Evolutionary conservation across 2,329 filamentous ascomycete species (phyloP).

Genomic region (Penicillium sp.): DNA sequence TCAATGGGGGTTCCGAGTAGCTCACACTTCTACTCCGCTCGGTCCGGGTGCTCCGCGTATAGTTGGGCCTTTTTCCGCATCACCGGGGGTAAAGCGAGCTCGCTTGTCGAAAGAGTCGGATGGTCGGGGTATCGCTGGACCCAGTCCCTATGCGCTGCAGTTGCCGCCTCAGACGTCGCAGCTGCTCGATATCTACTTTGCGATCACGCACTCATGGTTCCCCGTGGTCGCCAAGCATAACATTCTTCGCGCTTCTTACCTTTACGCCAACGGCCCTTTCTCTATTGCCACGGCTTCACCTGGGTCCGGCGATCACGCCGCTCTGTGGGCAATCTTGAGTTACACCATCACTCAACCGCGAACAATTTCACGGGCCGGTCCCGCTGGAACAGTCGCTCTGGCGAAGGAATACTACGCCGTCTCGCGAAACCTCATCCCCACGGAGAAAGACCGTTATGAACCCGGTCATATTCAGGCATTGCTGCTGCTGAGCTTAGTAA

Average conservation of each 20-base stretch:
- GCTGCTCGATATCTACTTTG: conserved; percentile 57
- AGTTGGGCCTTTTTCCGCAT: conserved; percentile 23
- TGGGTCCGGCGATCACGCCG: conserved; percentile 44
- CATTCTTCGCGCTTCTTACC: conserved; percentile 56
- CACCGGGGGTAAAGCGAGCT: conserved; percentile 28
- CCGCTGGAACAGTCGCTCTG: conserved; percentile 20
- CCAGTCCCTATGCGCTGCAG: conserved; percentile 21
- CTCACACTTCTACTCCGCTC: conserved; percentile 27
- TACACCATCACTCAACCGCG: conserved; percentile 40
- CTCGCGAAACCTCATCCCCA: conserved; percentile 39
- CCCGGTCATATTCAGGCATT: conserved; percentile 46
- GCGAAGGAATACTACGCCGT: conserved; percentile 38
- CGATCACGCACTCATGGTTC: conserved; percentile 59
- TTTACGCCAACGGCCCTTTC: conserved; percentile 48
- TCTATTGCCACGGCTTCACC: conserved; percentile 27
- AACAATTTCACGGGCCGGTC: conserved; percentile 15
- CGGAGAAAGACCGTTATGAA: conserved; percentile 41
- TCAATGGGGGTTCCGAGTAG: conserved; percentile 35
- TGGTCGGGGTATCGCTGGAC: background rate
- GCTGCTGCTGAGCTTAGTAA: conserved; percentile 49
- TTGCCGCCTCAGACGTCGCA: conserved; percentile 53
- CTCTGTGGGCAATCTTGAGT: conserved; percentile 45
- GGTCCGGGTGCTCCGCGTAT: conserved; percentile 33
- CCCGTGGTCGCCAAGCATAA: conserved; percentile 59
- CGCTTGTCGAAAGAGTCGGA: conserved; percentile 25